Percentiles rank a stretch among this genome's conserved stretches.
Evolutionary conservation across 106 monocot species (phyloP).

Genomic region (Hemerocallis citrina): DNA sequence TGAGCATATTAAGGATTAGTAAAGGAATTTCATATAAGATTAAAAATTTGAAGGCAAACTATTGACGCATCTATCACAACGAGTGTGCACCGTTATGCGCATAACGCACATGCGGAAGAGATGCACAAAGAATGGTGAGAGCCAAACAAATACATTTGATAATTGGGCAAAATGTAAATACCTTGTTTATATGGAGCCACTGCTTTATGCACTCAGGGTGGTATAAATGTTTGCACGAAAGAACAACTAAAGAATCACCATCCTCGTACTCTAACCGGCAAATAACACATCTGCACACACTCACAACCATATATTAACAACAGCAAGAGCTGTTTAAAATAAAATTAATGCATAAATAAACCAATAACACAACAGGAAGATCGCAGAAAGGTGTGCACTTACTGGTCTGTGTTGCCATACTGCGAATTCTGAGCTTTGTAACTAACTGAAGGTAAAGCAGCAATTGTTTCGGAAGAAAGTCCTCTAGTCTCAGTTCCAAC

Average conservation of each 20-base stretch:
- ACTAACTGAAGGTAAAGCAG: conserved; percentile 68
- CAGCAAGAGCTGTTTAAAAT: conserved; percentile 72
- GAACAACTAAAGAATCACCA: conserved; percentile 58
- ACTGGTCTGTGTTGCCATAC: conserved; percentile 65
- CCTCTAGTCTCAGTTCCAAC: conserved; percentile 93
- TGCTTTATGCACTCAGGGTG: conserved; percentile 83
- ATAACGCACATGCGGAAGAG: too few species aligned
- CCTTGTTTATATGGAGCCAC: conserved; percentile 99
- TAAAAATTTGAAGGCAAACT: too few species aligned
- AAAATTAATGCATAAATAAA: too few species aligned
- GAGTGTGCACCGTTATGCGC: too few species aligned
- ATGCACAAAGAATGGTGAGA: too few species aligned
- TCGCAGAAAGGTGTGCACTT: conserved; percentile 13
- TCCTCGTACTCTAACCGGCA: conserved; percentile 91
- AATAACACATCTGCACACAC: conserved; percentile 68
- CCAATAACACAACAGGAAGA: neutral
- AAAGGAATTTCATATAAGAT: too few species aligned
- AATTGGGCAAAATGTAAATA: too few species aligned
- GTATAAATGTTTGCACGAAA: conserved; percentile 92
- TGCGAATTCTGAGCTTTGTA: conserved; percentile 47
- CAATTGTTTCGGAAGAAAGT: conserved; percentile 71
- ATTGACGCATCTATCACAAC: too few species aligned
- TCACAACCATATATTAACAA: neutral
- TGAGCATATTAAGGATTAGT: too few species aligned
- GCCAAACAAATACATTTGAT: too few species aligned